These are phyloP conservation scores for Pyrenochaeta sp. DNA, from an alignment of 2,329 filamentous ascomycete genomes.

Conservation along the genomic window DNA sequence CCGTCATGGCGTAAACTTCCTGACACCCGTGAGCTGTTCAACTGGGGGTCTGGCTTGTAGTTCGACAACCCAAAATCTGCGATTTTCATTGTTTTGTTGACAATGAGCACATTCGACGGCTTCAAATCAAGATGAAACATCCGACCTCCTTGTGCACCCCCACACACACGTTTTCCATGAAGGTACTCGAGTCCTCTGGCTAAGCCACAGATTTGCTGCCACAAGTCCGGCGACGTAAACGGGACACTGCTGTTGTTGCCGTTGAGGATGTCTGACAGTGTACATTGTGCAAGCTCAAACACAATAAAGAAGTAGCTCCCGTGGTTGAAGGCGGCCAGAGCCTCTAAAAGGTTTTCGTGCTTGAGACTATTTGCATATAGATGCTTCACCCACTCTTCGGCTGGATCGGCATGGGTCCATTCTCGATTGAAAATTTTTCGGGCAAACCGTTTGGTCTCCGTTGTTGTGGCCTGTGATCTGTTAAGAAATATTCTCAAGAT, in stretches of 20 bases:
- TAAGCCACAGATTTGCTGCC: neutral
- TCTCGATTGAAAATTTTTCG: neutral
- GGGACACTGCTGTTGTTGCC: neutral
- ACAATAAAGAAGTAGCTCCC: constrained; percentile 1
- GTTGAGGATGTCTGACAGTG: neutral
- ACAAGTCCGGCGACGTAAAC: neutral
- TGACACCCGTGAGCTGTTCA: neutral
- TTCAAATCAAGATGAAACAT: constrained; percentile 1
- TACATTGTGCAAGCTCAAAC: neutral
- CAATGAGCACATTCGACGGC: neutral
- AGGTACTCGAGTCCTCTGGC: neutral
- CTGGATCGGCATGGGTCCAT: neutral
- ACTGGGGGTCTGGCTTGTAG: neutral
- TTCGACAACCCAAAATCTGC: neutral
- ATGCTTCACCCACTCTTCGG: constrained; percentile 6
- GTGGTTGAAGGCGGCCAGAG: constrained; percentile 4
- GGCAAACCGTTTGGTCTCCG: neutral
- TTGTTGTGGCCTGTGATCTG: neutral
- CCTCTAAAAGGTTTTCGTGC: constrained; percentile 3
- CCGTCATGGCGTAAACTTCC: neutral
- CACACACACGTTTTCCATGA: neutral
- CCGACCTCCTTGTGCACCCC: too few relatives aligned
- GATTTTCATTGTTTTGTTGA: neutral
- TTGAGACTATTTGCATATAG: neutral
- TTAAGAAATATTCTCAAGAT: neutral